These are phyloP conservation scores for Coniophora puteana DNA, from an alignment of 1,284 basidiomycete genomes.

Conservation along the genomic window DNA sequence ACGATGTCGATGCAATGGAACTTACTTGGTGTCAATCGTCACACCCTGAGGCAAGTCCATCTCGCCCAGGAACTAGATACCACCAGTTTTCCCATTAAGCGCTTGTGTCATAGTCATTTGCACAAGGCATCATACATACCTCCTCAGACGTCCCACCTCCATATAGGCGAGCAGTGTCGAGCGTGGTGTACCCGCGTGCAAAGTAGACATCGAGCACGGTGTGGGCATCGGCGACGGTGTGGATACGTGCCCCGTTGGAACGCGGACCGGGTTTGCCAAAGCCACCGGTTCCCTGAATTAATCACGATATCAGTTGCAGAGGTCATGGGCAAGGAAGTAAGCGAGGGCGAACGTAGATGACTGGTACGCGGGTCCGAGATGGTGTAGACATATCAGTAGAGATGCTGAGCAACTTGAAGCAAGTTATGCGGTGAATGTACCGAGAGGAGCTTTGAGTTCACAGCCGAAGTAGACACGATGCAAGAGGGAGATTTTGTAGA, in stretches of 20 bases:
- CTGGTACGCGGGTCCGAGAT: no score
- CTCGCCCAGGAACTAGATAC: constrained; percentile 20
- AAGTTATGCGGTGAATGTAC: no score
- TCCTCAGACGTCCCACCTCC: constrained; percentile 27
- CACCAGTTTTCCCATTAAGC: not conserved
- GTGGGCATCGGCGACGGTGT: constrained; percentile 19
- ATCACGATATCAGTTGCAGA: no score
- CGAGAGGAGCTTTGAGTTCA: no score
- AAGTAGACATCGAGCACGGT: constrained; percentile 19
- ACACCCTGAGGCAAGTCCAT: constrained; percentile 19
- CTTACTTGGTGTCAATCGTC: constrained; percentile 26
- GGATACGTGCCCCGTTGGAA: constrained; percentile 21
- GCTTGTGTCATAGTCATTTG: no score
- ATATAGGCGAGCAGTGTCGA: constrained; percentile 29
- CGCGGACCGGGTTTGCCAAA: constrained; percentile 14
- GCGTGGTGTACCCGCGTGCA: constrained; percentile 17
- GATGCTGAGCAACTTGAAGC: no score
- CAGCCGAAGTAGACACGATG: no score
- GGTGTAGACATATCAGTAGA: no score
- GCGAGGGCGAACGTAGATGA: no score
- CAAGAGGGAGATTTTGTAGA: no score
- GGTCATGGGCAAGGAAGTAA: no score
- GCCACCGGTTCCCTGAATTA: constrained; percentile 13
- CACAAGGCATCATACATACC: constrained; percentile 8
- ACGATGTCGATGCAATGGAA: not conserved